A percentile compares a stretch with the other conserved stretches of the same genome.
Conservation (phyloP, 352 stramenopile species). For the Ophiocytium majus region DNA sequence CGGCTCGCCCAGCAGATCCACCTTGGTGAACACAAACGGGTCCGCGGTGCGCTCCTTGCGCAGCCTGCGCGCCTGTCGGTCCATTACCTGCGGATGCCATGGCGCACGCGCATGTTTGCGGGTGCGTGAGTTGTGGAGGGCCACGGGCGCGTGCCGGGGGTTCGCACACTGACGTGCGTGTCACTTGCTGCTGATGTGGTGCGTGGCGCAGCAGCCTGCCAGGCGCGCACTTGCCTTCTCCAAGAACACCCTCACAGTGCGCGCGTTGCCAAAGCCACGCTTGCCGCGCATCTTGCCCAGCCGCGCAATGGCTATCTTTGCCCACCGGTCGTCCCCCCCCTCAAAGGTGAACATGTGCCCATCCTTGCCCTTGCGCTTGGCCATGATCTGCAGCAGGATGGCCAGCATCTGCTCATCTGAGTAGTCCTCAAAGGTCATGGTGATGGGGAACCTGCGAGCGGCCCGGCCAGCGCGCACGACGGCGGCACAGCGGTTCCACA, state of each 20-base stretch:
- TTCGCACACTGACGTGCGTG: too few species aligned
- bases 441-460: slow-evolving; percentile 70
- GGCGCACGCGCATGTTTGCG: too few species aligned
- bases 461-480: too few species aligned
- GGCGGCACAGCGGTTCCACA: too few species aligned
- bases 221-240: slow-evolving; percentile 38
- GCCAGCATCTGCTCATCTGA: slow-evolving; percentile 73
- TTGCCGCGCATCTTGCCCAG: slow-evolving; percentile 57
- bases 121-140: too few species aligned
- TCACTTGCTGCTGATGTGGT: too few species aligned
- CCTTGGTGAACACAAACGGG: slow-evolving; percentile 57
- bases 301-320: slow-evolving; percentile 29
- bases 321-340: slow-evolving; percentile 17
- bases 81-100: slow-evolving; percentile 32
- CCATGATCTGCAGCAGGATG: slow-evolving; percentile 62
- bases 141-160: too few species aligned
- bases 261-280: slow-evolving; percentile 76
- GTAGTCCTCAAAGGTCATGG: slow-evolving; percentile 81
- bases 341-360: neutral
- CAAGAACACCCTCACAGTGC: slow-evolving; percentile 66
- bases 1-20: slow-evolving; percentile 29
- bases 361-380: slow-evolving; percentile 15
- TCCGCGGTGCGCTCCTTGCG: slow-evolving; percentile 28
- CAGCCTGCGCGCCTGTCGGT: slow-evolving; percentile 63
- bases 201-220: neutral